These are phyloP conservation scores for Byssothecium circinans DNA, from an alignment of 2,329 filamentous ascomycete species.

Conservation along the genomic window DNA sequence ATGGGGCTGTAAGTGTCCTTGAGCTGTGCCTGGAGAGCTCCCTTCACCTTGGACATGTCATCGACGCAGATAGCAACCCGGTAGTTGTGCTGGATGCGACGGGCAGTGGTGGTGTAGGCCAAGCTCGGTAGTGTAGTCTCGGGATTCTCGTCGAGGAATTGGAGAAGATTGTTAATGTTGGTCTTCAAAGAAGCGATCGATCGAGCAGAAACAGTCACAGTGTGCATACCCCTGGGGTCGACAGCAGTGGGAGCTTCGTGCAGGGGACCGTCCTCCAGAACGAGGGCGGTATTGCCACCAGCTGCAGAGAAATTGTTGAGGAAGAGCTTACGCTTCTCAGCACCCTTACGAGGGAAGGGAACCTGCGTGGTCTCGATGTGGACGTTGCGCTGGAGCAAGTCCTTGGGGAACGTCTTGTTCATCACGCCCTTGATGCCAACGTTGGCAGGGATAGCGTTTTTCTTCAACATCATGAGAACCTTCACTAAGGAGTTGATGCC, in stretches of 20 bases:
- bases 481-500: conserved; percentile 58
- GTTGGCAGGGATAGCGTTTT: conserved; percentile 57
- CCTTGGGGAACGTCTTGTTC: conserved; percentile 58
- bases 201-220: conserved; percentile 54
- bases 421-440: conserved; percentile 59
- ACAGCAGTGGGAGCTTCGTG: conserved; percentile 43
- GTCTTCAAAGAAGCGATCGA: conserved; percentile 56
- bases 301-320: conserved; percentile 58
- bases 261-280: conserved; percentile 56
- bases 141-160: conserved; percentile 50
- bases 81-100: conserved; percentile 58
- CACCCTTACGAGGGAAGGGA: conserved; percentile 51
- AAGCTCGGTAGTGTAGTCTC: conserved; percentile 51
- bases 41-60: conserved; percentile 51
- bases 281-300: conserved; percentile 56
- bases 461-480: conserved; percentile 57
- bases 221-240: conserved; percentile 52
- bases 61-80: conserved; percentile 52
- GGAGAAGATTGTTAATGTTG: conserved; percentile 53
- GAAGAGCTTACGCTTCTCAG: conserved; percentile 53
- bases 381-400: conserved; percentile 55
- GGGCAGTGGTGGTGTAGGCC: conserved; percentile 56
- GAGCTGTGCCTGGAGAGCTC: conserved; percentile 50
- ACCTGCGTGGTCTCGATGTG: conserved; percentile 53
- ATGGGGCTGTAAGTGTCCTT: conserved; percentile 57